A percentile compares a stretch with the other conserved stretches of the same genome.
Evolutionary conservation across 495 filamentous ascomycete genomes (phyloP).

Genomic region (Annulohypoxylon bovei): DNA sequence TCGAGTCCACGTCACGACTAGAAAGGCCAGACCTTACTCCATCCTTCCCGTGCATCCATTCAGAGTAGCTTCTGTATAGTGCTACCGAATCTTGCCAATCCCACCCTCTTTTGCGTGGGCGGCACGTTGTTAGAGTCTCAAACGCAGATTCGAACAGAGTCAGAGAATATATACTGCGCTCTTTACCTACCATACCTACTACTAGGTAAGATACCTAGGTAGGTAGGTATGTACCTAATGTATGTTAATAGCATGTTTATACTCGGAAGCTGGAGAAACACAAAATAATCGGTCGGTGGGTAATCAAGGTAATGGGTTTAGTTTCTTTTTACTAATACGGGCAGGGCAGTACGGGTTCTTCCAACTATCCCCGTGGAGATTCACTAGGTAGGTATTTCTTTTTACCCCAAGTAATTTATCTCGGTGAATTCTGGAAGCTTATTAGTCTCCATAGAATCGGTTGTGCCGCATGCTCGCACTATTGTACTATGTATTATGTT

Average conservation of each 20-base stretch:
- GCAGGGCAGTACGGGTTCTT: neutral
- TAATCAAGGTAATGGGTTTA: neutral
- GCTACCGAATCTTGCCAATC: conserved; percentile 37
- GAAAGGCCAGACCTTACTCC: conserved; percentile 36
- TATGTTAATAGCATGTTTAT: too few species aligned
- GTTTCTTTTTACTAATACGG: neutral
- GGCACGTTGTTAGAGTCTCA: conserved; percentile 33
- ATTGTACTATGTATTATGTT: neutral
- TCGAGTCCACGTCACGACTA: conserved; percentile 39
- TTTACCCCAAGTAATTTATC: conserved; percentile 6
- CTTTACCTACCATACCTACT: conserved; percentile 14
- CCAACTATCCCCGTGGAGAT: neutral
- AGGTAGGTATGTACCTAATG: too few species aligned
- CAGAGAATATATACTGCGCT: conserved; percentile 6
- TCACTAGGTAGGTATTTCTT: neutral
- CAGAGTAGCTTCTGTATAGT: conserved; percentile 33
- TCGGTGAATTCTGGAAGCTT: conserved; percentile 19
- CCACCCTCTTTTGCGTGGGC: conserved; percentile 37
- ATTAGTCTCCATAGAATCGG: conserved; percentile 18
- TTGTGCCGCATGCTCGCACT: conserved; percentile 35
- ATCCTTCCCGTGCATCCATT: conserved; percentile 25
- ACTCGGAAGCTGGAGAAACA: conserved; percentile 28
- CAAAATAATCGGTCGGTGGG: neutral
- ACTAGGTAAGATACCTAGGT: too few species aligned
- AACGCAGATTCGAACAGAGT: neutral